Conservation (phyloP, 2,329 filamentous ascomycete species). For the Cladophialophora immunda region DNA sequence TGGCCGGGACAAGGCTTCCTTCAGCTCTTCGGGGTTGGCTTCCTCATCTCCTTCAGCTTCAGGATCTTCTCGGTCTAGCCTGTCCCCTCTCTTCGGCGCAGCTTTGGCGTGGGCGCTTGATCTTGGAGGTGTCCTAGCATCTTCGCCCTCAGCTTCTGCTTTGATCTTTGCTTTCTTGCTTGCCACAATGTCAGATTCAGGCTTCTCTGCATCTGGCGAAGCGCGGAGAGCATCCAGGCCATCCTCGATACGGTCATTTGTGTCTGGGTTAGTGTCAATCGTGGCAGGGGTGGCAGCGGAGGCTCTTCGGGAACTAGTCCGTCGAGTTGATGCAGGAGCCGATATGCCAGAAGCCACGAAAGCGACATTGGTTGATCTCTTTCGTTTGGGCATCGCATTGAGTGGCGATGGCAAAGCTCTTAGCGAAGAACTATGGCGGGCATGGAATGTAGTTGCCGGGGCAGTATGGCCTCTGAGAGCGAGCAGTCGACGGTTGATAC, state of each 20-base stretch:
- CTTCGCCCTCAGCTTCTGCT: background rate
- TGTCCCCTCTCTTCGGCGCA: constrained; percentile 42
- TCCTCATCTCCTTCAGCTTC: constrained; percentile 62
- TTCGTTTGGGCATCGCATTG: constrained; percentile 40
- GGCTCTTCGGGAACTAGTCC: constrained; percentile 38
- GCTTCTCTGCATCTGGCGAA: constrained; percentile 43
- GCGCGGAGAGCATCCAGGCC: constrained; percentile 41
- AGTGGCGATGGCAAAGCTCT: background rate
- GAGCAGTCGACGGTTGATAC: background rate
- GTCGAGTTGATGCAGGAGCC: constrained; percentile 35
- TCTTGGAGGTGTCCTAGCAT: background rate
- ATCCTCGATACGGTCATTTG: constrained; percentile 42
- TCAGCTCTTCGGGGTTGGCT: constrained; percentile 65
- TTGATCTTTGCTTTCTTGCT: constrained; percentile 24
- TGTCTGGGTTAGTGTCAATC: constrained; percentile 42
- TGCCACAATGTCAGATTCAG: constrained; percentile 9
- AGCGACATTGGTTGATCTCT: constrained; percentile 29
- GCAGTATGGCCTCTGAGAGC: background rate
- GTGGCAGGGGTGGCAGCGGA: constrained; percentile 35
- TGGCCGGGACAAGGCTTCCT: constrained; percentile 67
- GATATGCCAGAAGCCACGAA: constrained; percentile 27
- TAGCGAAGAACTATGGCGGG: constrained; percentile 6
- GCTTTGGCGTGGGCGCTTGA: constrained; percentile 37
- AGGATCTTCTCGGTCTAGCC: constrained; percentile 52
- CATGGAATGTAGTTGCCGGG: background rate